phyloP scores from a whole-genome alignment of 768 basidiomycete genomes.

The Auricularia heimuer region DNA sequence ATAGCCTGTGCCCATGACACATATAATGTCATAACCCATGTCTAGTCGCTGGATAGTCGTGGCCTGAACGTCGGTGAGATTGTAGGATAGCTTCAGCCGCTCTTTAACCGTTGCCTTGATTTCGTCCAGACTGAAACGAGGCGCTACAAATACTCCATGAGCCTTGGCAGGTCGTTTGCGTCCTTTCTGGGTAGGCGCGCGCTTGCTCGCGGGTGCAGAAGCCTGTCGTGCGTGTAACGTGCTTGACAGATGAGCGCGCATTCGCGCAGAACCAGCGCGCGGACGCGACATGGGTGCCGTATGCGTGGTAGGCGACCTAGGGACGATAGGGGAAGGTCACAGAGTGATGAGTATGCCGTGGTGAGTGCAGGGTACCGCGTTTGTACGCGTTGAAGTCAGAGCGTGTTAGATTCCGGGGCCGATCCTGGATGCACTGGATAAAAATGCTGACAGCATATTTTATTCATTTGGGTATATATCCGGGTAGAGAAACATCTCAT shows the following conservation, averaged over 20 bases:
- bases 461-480: too few relatives aligned
- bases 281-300: background rate
- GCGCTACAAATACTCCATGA: background rate
- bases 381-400: too few relatives aligned
- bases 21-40: background rate
- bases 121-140: background rate
- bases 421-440: too few relatives aligned
- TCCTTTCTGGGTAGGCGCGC: background rate
- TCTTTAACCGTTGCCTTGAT: background rate
- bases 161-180: background rate
- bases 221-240: background rate
- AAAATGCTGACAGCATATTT: too few relatives aligned
- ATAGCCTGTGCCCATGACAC: constrained; percentile 17
- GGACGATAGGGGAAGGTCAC: too few relatives aligned
- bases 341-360: too few relatives aligned
- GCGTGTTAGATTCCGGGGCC: too few relatives aligned
- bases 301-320: background rate
- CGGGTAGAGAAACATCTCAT: too few relatives aligned
- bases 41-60: background rate
- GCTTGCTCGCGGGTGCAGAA: background rate
- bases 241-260: background rate
- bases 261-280: background rate
- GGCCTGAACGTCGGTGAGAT: background rate
- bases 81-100: background rate
- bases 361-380: too few relatives aligned